A percentile compares a stretch with the other conserved stretches of the same genome.
phyloP scores from a whole-genome alignment of 805 yeast species.

The Sugiyamaella qingdaonensis region DNA sequence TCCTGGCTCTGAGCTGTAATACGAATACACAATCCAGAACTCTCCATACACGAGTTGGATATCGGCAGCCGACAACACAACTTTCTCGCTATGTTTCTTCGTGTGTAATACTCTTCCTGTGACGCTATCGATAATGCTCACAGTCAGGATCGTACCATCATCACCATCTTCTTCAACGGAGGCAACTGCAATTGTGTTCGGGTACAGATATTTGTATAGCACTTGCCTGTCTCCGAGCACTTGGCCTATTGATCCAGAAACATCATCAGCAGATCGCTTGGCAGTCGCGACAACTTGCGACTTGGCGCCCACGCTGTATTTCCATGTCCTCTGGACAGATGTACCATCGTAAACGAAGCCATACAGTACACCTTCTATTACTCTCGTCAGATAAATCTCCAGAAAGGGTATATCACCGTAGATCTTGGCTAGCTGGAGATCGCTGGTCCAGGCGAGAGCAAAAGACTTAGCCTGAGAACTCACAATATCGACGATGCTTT shows the following conservation, averaged over 20 bases:
- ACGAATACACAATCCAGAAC: conserved; percentile 74
- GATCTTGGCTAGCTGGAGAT: neutral
- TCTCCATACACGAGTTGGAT: conserved; percentile 66
- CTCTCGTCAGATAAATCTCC: conserved; percentile 2
- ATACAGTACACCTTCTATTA: neutral
- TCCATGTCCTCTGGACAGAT: conserved; percentile 36
- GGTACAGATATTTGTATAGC: conserved; percentile 77
- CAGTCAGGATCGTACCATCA: conserved; percentile 30
- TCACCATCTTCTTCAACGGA: conserved; percentile 33
- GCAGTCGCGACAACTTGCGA: conserved; percentile 42
- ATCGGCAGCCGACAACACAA: conserved; percentile 32
- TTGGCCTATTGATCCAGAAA: conserved; percentile 59
- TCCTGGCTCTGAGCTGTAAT: conserved; percentile 45
- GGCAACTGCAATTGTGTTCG: conserved; percentile 56
- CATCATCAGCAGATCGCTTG: conserved; percentile 38
- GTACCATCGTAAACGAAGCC: neutral
- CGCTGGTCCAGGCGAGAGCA: conserved; percentile 8
- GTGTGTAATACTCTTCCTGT: conserved; percentile 60
- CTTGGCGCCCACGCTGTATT: conserved; percentile 27
- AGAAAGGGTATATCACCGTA: neutral
- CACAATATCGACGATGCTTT: conserved; percentile 2
- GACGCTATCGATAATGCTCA: conserved; percentile 61
- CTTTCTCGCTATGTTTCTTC: conserved; percentile 38
- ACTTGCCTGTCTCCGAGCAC: conserved; percentile 67
- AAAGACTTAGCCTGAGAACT: neutral